Evolutionary conservation across 805 yeast species (phyloP).

Genomic region (Zygosaccharomyces bailii): DNA sequence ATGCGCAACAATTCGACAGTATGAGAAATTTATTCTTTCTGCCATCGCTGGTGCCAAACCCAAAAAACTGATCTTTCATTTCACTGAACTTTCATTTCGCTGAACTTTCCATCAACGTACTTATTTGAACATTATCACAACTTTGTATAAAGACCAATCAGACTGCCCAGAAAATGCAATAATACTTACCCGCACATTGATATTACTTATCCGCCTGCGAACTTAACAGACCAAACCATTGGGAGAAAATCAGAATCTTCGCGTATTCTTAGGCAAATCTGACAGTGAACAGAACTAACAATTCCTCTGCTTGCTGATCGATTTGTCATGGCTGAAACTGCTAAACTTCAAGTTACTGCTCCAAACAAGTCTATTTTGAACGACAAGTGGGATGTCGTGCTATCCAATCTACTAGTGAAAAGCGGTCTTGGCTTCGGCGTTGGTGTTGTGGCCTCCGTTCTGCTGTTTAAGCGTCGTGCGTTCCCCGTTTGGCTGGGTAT

Average conservation of each 20-base stretch:
- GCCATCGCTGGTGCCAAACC: no score
- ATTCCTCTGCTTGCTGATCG: background rate
- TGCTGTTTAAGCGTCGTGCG: slow-evolving; percentile 87
- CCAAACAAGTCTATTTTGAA: slow-evolving; percentile 53
- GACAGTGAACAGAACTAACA: no score
- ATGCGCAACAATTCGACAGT: no score
- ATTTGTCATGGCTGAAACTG: background rate
- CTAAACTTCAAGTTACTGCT: slow-evolving; percentile 12
- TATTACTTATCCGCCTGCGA: no score
- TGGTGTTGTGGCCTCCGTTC: slow-evolving; percentile 89
- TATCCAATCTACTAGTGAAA: slow-evolving; percentile 90
- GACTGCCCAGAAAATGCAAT: slow-evolving; percentile 1
- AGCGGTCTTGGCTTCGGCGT: slow-evolving; percentile 96
- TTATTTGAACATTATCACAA: no score
- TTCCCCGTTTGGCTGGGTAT: slow-evolving; percentile 98
- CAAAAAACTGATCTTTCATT: no score
- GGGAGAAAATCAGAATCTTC: background rate
- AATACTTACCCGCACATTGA: slow-evolving; percentile 5
- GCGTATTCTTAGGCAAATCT: no score
- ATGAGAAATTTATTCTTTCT: no score
- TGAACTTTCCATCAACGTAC: no score
- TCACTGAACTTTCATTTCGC: no score
- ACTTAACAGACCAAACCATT: background rate
- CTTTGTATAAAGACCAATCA: slow-evolving; percentile 10
- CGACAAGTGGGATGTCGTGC: slow-evolving; percentile 90